These are phyloP conservation scores for Geum urbanum DNA, from an alignment of 306 rosid species.

Conservation along the genomic window DNA sequence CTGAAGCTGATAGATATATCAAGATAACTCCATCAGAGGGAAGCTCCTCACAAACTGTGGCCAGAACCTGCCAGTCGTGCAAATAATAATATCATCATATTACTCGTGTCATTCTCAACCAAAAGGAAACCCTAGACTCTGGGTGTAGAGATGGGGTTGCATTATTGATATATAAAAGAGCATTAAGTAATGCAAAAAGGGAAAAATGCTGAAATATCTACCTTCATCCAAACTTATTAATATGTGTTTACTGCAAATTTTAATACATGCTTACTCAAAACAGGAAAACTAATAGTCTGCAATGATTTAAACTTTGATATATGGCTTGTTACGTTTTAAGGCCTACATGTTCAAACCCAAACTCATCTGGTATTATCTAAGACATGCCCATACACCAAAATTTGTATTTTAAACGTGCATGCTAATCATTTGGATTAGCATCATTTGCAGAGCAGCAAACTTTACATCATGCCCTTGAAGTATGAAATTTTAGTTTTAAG, in stretches of 20 bases:
- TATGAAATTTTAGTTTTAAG: neutral
- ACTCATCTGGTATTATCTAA: neutral
- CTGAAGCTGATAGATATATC: slow-evolving; percentile 90
- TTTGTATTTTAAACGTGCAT: neutral
- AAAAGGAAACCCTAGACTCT: neutral
- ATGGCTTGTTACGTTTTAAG: neutral
- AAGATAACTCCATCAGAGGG: slow-evolving; percentile 85
- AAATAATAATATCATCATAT: neutral
- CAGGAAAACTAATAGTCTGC: neutral
- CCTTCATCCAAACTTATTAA: neutral
- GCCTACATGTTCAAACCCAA: neutral
- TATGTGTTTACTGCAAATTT: neutral
- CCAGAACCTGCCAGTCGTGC: slow-evolving; percentile 62
- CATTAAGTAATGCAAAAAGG: neutral
- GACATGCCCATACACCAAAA: neutral
- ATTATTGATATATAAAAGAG: slow-evolving; percentile 1
- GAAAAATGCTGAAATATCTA: neutral
- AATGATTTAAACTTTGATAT: neutral
- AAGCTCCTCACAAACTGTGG: slow-evolving; percentile 96
- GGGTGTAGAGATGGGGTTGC: neutral
- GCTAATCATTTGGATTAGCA: neutral
- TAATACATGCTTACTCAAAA: neutral
- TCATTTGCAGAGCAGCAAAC: neutral
- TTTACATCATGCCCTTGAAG: neutral
- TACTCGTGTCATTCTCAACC: neutral